Evolutionary conservation across 257 asterid species (phyloP).

Genomic region (Capsicum chinense): DNA sequence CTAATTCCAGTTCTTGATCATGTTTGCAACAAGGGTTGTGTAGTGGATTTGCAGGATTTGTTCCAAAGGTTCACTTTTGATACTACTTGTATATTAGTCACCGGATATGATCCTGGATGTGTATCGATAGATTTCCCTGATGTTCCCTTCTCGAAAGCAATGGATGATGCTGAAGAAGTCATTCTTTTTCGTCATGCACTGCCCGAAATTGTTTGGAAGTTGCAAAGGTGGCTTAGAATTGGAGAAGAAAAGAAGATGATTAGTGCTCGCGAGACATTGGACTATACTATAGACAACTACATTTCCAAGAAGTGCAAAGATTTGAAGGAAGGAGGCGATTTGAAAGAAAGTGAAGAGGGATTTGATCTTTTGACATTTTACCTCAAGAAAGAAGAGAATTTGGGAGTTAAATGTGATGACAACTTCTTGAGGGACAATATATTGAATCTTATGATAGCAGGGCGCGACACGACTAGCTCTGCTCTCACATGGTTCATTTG

Average conservation of each 20-base stretch:
- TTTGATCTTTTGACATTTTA: slow-evolving; percentile 52
- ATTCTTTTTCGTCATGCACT: slow-evolving; percentile 56
- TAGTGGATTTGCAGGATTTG: slow-evolving; percentile 56
- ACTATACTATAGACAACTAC: slow-evolving; percentile 40
- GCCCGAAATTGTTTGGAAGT: slow-evolving; percentile 50
- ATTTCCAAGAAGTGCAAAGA: slow-evolving; percentile 38
- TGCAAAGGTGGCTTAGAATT: slow-evolving; percentile 48
- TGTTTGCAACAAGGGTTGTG: slow-evolving; percentile 22
- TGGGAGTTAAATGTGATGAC: slow-evolving; percentile 34
- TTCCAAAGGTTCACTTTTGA: slow-evolving; percentile 63
- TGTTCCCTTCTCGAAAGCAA: slow-evolving; percentile 56
- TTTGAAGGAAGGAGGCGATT: neutral
- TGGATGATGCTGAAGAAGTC: slow-evolving; percentile 63
- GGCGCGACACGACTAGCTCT: slow-evolving; percentile 64
- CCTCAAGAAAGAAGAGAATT: slow-evolving; percentile 33
- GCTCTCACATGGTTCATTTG: slow-evolving; percentile 67
- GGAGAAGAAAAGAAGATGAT: slow-evolving; percentile 50
- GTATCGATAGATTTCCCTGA: slow-evolving; percentile 46
- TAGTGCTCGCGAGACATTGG: slow-evolving; percentile 42
- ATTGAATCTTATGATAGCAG: slow-evolving; percentile 62
- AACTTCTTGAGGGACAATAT: slow-evolving; percentile 61
- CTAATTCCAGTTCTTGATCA: slow-evolving; percentile 51
- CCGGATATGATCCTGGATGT: slow-evolving; percentile 61
- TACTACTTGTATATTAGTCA: slow-evolving; percentile 49
- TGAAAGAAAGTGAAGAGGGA: neutral